These are phyloP conservation scores for Diaporthe aspalathi DNA, from an alignment of 2,329 filamentous ascomycete genomes.

Conservation along the genomic window DNA sequence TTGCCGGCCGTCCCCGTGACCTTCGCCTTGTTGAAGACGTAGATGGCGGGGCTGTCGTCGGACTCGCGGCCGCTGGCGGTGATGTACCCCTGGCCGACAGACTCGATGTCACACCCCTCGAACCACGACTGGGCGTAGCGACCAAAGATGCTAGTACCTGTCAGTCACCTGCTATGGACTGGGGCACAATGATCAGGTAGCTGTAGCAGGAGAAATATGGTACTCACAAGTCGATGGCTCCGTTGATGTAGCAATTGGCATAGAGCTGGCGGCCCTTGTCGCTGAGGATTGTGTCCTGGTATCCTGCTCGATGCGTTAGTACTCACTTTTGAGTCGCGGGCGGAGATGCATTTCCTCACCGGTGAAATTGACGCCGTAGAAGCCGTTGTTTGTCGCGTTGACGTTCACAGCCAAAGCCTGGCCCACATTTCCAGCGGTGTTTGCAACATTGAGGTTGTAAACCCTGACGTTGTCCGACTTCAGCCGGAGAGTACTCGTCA, in stretches of 20 bases:
- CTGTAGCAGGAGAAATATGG: too few relatives aligned
- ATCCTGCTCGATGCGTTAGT: background rate
- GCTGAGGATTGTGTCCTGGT: constrained; percentile 22
- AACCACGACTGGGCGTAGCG: constrained; percentile 30
- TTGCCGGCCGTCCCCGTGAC: constrained; percentile 47
- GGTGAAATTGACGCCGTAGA: constrained; percentile 23
- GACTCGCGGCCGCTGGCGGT: constrained; percentile 57
- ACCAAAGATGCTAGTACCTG: constrained; percentile 29
- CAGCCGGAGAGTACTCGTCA: constrained; percentile 14
- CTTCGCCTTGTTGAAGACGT: constrained; percentile 57
- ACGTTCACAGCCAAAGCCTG: constrained; percentile 32
- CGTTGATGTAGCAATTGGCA: constrained; percentile 6
- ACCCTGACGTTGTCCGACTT: constrained; percentile 21
- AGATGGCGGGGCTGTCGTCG: constrained; percentile 58
- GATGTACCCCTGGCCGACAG: constrained; percentile 58
- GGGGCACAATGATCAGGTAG: too few relatives aligned
- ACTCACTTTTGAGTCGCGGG: background rate
- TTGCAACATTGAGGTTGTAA: constrained; percentile 27
- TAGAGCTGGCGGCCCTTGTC: constrained; percentile 31
- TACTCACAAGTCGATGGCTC: constrained; percentile 21
- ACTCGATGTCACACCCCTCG: constrained; percentile 58
- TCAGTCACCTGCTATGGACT: too few relatives aligned
- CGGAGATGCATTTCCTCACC: background rate
- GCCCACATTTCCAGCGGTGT: constrained; percentile 26
- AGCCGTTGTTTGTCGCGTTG: constrained; percentile 26